Percentiles rank a stretch among this genome's conserved stretches.
Evolutionary conservation across 495 filamentous ascomycete species (phyloP).

Genomic region (Terfezia claveryi): DNA sequence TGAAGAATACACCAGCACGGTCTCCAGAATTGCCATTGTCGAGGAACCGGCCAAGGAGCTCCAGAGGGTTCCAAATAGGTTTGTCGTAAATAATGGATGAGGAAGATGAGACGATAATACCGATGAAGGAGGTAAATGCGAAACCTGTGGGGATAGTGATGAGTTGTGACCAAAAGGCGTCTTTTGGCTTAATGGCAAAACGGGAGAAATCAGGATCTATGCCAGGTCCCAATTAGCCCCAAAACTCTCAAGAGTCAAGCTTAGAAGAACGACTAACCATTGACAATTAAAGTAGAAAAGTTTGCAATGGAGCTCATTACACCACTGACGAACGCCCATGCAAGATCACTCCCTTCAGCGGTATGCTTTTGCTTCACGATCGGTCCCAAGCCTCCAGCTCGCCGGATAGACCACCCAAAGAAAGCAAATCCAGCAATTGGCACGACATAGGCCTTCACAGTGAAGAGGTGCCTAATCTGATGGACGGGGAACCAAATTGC

Average conservation of each 20-base stretch:
- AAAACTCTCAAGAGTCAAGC: not conserved
- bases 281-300: slow-evolving; percentile 65
- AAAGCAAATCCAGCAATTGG: slow-evolving; percentile 66
- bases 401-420: slow-evolving; percentile 75
- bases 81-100: slow-evolving; percentile 49
- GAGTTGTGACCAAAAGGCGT: slow-evolving; percentile 76
- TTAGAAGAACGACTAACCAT: slow-evolving; percentile 22
- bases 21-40: slow-evolving; percentile 48
- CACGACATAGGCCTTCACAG: slow-evolving; percentile 70
- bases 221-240: not conserved
- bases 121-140: slow-evolving; percentile 75
- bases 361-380: slow-evolving; percentile 52
- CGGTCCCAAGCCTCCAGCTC: slow-evolving; percentile 65
- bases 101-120: slow-evolving; percentile 79
- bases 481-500: slow-evolving; percentile 68
- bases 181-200: slow-evolving; percentile 58
- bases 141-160: slow-evolving; percentile 74
- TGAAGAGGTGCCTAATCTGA: slow-evolving; percentile 68
- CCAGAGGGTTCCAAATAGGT: slow-evolving; percentile 72
- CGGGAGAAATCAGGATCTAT: slow-evolving; percentile 69
- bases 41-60: slow-evolving; percentile 52
- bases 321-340: slow-evolving; percentile 61
- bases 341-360: slow-evolving; percentile 43
- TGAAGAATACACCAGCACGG: slow-evolving; percentile 77
- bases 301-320: slow-evolving; percentile 84